Base-by-base conservation (phyloP, 192 early-diverging fungal species). In the Spizellomyces punctatus region DNA sequence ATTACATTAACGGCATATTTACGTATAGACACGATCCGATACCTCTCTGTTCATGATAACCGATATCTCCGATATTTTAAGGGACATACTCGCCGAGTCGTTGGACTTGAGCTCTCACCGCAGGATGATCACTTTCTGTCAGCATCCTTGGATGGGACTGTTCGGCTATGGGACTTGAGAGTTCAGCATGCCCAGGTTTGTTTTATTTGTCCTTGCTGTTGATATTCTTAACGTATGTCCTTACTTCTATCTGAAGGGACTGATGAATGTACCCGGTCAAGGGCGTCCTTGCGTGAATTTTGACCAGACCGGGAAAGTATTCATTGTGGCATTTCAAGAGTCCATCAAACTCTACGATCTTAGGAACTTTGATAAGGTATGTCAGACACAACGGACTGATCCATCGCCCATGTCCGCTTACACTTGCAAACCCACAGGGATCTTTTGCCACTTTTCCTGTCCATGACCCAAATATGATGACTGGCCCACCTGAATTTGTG, bases 31-130 rank as follows among this genome's bases (percentile, higher is more conserved):
- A 91, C 91, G 0, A 90, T 99, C 45, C 81, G 97, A 69, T 99
- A 98, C 76, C 80, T 98, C 46, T 96, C 94, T 17, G 76, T 93
- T n/a, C 92, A 96, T 68, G 95, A 95, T 46, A 99, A 99, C 80
- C 89, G 92, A 78, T 99, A 91, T 71, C 84, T 99, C 46, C 80
- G 90, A 44, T 99, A 99, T 76, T 99, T 99, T 81, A 81, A 82
- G 21, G 97, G 94, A 4, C 97, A 99, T 72, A 84, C 76, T 43
- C 83, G n/a, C 61, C 89, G 83, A 17, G 97, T 99, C 2, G 86
- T 87, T 14, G 81, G 84, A 16, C 71, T 98, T 50, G 92, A 94
- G 75, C 89, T 95, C 85, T 91, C 90, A 4, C 93, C 94, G 2
- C 41, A 82, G n/a, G 88, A 93, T 73, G 93, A 96, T 71, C 72